Evolutionary conservation across 2,329 filamentous ascomycete species (phyloP), one percentile per base, ranked within the genome.

Genomic region (Fusarium sp.): DNA sequence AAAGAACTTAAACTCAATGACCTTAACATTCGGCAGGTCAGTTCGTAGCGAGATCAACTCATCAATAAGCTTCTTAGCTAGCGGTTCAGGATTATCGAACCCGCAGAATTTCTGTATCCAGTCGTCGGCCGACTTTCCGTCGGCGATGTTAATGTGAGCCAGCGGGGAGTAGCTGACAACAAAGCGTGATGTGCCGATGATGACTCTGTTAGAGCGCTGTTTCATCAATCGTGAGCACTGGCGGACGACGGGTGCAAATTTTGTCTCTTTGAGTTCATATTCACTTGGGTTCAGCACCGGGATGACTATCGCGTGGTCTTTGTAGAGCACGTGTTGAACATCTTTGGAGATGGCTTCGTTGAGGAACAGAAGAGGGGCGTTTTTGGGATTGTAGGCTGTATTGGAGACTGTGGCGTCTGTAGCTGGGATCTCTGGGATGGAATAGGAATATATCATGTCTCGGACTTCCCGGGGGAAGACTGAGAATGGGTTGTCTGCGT

Each of bases 171-270:
- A 37, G 34, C 34, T n/a, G 9, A 18, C 10, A 9, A 4, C 4
- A 0, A 44, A 44, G 23, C 43, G 39, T 0, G 18, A 44, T 39
- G 50, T 59, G 26, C 37, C 55, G 8, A 49, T 23, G 4, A 58
- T 26, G 9, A 64, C 21, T 2, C 23, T 45, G 0, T 45, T 12
- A 7, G 58, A 28, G 34, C 30, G 25, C n/a, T 58, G 28, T 23
- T 44, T 41, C 59, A 64, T 64, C 13, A 56, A 21, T 2, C 12
- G 7, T 6, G 50, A 64, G 1, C 58, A 64, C 0, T 45, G 19
- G 4, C 30, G 4, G 16, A 49, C 14, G 1, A 7, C 16, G 1
- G 18, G 39, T 1, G 23, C 14, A 1, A 41, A 19, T 1, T n/a
- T 10, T 12, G 7, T n/a, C 18, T 37, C 11, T 14, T 19, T 31